phyloP scores from a whole-genome alignment of 306 rosid genomes.

The Vigna reflexopilosa region DNA sequence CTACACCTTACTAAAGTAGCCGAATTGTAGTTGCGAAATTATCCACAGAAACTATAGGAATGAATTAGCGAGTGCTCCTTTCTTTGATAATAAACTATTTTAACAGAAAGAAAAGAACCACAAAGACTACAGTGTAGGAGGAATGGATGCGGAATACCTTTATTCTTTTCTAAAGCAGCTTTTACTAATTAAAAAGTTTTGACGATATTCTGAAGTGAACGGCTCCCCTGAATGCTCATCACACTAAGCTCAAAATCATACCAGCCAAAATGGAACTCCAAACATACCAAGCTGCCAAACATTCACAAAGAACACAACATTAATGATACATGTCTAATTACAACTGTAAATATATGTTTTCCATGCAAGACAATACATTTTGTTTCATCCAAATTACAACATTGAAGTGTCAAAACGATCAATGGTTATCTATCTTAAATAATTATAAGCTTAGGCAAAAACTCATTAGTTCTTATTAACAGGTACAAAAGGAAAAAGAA shows the following conservation, averaged over 20 bases:
- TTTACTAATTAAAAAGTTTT: conserved; percentile 9
- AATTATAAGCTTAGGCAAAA: too few species aligned
- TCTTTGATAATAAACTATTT: neutral
- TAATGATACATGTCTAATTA: neutral
- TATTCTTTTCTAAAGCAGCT: conserved; percentile 44
- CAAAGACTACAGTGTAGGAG: neutral
- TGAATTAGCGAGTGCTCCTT: neutral
- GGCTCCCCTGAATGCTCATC: conserved; percentile 17
- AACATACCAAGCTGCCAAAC: conserved; percentile 36
- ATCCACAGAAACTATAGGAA: neutral
- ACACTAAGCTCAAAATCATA: conserved; percentile 20
- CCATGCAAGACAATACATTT: too few species aligned
- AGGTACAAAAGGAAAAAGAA: neutral
- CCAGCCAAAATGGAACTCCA: conserved; percentile 47
- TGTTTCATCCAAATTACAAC: too few species aligned
- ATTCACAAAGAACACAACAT: conserved; percentile 30
- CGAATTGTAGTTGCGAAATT: neutral
- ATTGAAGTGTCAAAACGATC: too few species aligned
- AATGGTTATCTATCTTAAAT: too few species aligned
- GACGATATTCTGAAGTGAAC: neutral
- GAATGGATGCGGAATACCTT: conserved; percentile 35
- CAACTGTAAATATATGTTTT: neutral
- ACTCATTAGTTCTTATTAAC: too few species aligned
- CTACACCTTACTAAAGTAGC: neutral
- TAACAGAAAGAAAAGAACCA: neutral